phyloP scores from a whole-genome alignment of 129 eudicot genomes.

The Silybum marianum region DNA sequence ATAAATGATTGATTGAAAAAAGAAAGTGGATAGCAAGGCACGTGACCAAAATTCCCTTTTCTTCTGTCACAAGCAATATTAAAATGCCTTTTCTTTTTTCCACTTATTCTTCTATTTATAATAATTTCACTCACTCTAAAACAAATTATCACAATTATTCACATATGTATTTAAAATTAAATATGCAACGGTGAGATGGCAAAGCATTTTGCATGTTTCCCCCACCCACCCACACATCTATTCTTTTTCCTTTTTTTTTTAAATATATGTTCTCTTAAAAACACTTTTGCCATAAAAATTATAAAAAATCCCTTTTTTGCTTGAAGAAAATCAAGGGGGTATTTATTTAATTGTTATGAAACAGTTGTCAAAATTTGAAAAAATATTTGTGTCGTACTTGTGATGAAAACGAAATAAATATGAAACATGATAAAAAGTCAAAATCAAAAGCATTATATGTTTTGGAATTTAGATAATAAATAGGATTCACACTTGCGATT shows the following conservation, averaged over 20 bases:
- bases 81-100: conserved; percentile 18
- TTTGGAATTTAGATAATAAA: neutral
- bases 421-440: neutral
- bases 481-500: neutral
- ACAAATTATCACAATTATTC: neutral
- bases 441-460: neutral
- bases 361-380: neutral
- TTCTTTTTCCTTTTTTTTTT: too few relatives aligned
- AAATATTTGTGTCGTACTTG: too few relatives aligned
- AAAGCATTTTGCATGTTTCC: conserved; percentile 15
- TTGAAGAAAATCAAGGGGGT: neutral
- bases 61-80: conserved; percentile 60
- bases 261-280: too few relatives aligned
- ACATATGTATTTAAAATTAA: neutral
- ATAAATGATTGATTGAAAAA: conserved; percentile 4
- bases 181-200: conserved; percentile 21
- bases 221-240: conserved; percentile 5
- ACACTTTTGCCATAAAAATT: too few relatives aligned
- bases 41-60: conserved; percentile 55
- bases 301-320: too few relatives aligned
- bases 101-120: neutral
- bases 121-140: neutral
- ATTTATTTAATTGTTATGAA: neutral
- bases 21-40: conserved; percentile 38
- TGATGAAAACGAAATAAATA: neutral